Percentiles rank a stretch among this genome's conserved stretches.
These are phyloP conservation scores for Jatropha multifida DNA, from an alignment of 441 rosid species.

Conservation along the genomic window DNA sequence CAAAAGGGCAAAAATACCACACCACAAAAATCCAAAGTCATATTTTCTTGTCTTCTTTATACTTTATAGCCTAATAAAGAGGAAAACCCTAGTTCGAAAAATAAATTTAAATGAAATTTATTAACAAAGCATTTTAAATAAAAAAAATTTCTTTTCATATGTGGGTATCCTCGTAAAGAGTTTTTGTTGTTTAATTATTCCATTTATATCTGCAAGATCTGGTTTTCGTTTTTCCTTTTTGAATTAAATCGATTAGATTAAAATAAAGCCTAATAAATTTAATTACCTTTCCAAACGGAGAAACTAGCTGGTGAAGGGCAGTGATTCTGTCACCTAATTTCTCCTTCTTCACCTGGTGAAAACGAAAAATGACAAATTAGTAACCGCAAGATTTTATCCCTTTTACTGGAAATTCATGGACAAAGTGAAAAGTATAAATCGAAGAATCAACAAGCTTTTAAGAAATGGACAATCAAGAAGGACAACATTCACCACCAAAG, in stretches of 20 bases:
- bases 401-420: conserved; percentile 20
- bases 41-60: conserved; percentile 34
- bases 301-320: conserved; percentile 95
- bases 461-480: conserved; percentile 68
- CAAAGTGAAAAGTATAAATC: conserved; percentile 20
- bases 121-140: too few species aligned
- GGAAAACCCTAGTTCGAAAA: conserved; percentile 5
- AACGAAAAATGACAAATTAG: not conserved
- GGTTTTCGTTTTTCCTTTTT: too few species aligned
- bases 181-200: too few species aligned
- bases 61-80: not conserved
- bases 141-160: too few species aligned
- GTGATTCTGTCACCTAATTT: conserved; percentile 94
- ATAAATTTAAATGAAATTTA: not conserved
- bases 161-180: too few species aligned
- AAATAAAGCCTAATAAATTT: not conserved
- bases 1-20: conserved; percentile 43
- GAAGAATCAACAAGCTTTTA: conserved; percentile 39
- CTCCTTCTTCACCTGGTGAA: conserved; percentile 86
- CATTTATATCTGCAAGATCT: too few species aligned
- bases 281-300: conserved; percentile 98
- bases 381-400: conserved; percentile 13
- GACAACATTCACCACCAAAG: conserved; percentile 45
- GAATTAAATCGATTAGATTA: not conserved
- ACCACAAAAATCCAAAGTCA: conserved; percentile 54